Conservation (phyloP, 1,284 basidiomycete species). For the Rhizopogon parksii region DNA sequence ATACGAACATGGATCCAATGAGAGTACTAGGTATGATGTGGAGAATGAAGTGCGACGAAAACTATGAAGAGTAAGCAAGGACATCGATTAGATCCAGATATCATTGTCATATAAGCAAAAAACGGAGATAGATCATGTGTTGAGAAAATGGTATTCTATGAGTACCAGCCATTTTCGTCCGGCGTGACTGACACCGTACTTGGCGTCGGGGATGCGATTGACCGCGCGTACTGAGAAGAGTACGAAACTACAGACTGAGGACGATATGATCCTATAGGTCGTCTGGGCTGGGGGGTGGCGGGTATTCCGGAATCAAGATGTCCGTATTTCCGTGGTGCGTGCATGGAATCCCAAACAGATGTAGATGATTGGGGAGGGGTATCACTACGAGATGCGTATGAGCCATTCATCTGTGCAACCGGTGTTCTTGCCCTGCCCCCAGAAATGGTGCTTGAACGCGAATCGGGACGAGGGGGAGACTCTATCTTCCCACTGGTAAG, state of each 20-base stretch:
- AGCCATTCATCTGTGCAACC: conserved; percentile 22
- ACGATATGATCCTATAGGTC: conserved; percentile 18
- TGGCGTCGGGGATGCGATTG: conserved; percentile 61
- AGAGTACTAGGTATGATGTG: conserved; percentile 3
- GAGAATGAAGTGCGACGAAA: conserved; percentile 6
- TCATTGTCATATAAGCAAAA: conserved; percentile 7
- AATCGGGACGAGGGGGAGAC: conserved; percentile 55
- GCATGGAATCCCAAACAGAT: conserved; percentile 70
- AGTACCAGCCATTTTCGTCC: conserved; percentile 72
- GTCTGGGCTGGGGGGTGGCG: conserved; percentile 33
- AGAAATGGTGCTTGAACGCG: conserved; percentile 56
- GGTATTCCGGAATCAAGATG: conserved; percentile 21
- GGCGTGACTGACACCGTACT: conserved; percentile 66
- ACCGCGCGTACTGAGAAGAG: conserved; percentile 21
- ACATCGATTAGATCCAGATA: conserved; percentile 24
- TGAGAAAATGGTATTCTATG: conserved; percentile 27
- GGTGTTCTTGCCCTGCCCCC: conserved; percentile 38
- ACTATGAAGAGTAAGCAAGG: conserved; percentile 1
- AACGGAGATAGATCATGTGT: conserved; percentile 4
- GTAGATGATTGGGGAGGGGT: conserved; percentile 34
- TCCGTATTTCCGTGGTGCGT: conserved; percentile 41
- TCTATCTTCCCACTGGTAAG: conserved; percentile 22
- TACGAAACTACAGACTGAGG: conserved; percentile 1
- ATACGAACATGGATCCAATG: conserved; percentile 24
- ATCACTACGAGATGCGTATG: conserved; percentile 29